Conservation (phyloP, 1,139 yeast species). For the Lodderomyces jiufengensis region DNA sequence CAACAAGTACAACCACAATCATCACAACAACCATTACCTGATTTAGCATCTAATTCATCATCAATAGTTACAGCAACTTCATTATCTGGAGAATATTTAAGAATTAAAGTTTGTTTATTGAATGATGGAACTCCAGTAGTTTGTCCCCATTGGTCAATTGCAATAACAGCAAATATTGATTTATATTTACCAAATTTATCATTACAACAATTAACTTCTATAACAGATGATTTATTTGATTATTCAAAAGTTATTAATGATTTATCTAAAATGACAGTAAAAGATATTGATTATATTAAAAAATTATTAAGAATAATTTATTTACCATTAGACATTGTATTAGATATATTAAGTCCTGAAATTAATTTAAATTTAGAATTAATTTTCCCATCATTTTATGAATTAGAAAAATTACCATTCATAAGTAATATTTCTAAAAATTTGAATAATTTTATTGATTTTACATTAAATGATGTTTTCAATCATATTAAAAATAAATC, state of each 20-base stretch:
- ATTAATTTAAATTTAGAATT: constrained; percentile 77
- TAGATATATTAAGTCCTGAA: constrained; percentile 50
- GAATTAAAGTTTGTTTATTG: constrained; percentile 66
- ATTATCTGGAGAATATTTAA: constrained; percentile 72
- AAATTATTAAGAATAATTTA: constrained; percentile 42
- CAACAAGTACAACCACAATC: constrained; percentile 4
- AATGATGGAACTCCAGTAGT: constrained; percentile 86
- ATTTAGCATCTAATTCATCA: constrained; percentile 42
- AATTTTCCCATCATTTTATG: constrained; percentile 74
- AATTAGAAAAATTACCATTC: constrained; percentile 52
- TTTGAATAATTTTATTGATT: constrained; percentile 74
- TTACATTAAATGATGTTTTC: constrained; percentile 67
- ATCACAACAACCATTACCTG: constrained; percentile 16
- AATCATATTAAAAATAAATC: constrained; percentile 65
- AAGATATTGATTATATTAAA: constrained; percentile 36
- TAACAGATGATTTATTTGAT: constrained; percentile 42
- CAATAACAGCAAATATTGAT: constrained; percentile 55
- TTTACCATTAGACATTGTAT: constrained; percentile 61
- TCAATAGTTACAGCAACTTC: constrained; percentile 87
- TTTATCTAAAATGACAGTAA: constrained; percentile 34
- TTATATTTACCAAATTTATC: constrained; percentile 47
- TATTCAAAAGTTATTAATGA: constrained; percentile 42
- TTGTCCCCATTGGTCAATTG: constrained; percentile 66
- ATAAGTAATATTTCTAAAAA: constrained; percentile 46
- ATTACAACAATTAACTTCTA: constrained; percentile 38